A percentile compares a stretch with the other conserved stretches of the same genome.
phyloP scores from a whole-genome alignment of 73 alveolate species.

The Vitrella brassicaformis region DNA sequence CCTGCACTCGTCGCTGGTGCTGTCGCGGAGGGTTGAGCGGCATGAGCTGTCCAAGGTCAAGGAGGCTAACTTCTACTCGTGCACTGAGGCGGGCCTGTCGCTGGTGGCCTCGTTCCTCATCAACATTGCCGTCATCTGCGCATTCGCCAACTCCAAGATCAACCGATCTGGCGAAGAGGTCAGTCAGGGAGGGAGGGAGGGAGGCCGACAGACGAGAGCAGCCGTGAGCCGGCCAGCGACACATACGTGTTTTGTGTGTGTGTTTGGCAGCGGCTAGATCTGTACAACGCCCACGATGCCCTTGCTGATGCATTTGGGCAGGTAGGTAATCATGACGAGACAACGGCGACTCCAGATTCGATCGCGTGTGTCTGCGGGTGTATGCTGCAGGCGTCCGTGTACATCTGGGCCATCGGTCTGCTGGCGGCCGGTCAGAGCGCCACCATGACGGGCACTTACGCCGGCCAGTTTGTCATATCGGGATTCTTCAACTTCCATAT shows the following conservation, averaged over 20 bases:
- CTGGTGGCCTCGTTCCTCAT: conserved; percentile 50
- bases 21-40: conserved; percentile 32
- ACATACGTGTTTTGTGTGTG: too few relatives aligned
- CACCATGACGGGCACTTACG: conserved; percentile 69
- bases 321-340: background rate
- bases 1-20: conserved; percentile 54
- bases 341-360: background rate
- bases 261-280: conserved; percentile 27
- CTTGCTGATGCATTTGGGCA: conserved; percentile 40
- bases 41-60: conserved; percentile 8
- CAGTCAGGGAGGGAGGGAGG: too few relatives aligned
- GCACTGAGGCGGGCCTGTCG: conserved; percentile 46
- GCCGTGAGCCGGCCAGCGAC: too few relatives aligned
- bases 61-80: conserved; percentile 39
- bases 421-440: conserved; percentile 74
- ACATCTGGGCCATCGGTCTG: conserved; percentile 58
- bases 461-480: conserved; percentile 63
- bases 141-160: conserved; percentile 2
- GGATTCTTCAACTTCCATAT: conserved; percentile 1
- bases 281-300: conserved; percentile 37
- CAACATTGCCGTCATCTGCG: conserved; percentile 21
- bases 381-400: conserved; percentile 11
- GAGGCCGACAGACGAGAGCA: too few relatives aligned
- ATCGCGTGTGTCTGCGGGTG: background rate
- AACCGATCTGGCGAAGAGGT: too few relatives aligned